Conservation (phyloP, 2,329 filamentous ascomycete genomes). For the Rutstroemia sp. region DNA sequence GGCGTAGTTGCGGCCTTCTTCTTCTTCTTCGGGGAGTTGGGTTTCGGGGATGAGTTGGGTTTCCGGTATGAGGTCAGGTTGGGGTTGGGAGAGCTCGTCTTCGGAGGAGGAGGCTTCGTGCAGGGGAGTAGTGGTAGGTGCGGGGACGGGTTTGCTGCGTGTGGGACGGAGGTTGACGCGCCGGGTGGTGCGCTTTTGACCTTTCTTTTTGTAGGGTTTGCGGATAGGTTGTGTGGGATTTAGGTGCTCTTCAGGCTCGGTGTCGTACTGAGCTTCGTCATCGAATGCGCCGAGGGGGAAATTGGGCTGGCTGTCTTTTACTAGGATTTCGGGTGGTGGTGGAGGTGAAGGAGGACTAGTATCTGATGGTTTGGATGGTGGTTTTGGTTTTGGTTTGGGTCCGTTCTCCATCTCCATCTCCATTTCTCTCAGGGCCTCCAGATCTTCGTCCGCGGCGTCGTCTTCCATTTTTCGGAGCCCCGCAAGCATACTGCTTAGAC, state of each 20-base stretch:
- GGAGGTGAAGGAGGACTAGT: not conserved
- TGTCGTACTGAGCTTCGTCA: constrained; percentile 52
- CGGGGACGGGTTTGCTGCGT: constrained; percentile 36
- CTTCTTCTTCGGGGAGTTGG: not conserved
- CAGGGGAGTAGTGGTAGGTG: constrained; percentile 24
- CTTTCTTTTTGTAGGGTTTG: constrained; percentile 75
- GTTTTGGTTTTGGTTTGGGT: constrained; percentile 15
- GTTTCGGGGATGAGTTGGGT: not conserved
- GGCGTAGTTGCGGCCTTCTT: constrained; percentile 26
- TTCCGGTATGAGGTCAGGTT: not conserved
- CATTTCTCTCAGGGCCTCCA: constrained; percentile 66
- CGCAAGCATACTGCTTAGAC: constrained; percentile 67
- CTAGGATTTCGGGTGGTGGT: constrained; percentile 28
- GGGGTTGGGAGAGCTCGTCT: not conserved
- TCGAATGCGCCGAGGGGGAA: constrained; percentile 53
- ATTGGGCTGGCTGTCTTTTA: constrained; percentile 35
- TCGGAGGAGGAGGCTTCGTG: constrained; percentile 9
- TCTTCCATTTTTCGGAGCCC: constrained; percentile 64
- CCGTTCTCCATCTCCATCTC: constrained; percentile 35
- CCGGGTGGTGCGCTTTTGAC: constrained; percentile 70
- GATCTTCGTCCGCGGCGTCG: constrained; percentile 62
- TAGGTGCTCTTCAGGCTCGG: constrained; percentile 37
- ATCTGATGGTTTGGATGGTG: constrained; percentile 14
- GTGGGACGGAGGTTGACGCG: constrained; percentile 56
- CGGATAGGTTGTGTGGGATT: constrained; percentile 33